Conservation (phyloP, 2,329 filamentous ascomycete species). For the Pseudofabraea citricarpa region DNA sequence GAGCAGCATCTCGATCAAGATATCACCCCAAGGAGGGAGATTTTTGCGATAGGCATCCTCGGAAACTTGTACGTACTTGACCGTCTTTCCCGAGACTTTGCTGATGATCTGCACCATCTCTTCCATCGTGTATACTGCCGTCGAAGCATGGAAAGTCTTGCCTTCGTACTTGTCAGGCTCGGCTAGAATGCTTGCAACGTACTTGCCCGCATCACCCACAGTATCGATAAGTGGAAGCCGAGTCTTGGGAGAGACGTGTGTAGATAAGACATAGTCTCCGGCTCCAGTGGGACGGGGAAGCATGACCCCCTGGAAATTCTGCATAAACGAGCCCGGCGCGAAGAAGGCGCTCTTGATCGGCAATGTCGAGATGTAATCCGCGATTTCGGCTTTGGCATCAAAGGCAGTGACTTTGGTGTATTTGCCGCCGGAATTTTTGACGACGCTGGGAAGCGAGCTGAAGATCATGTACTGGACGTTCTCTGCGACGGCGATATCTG, state of each 20-base stretch:
- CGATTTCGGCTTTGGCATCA: slow-evolving; percentile 27
- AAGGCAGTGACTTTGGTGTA: slow-evolving; percentile 31
- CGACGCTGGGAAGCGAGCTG: slow-evolving; percentile 34
- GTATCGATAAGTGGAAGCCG: slow-evolving; percentile 23
- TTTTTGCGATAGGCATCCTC: background rate
- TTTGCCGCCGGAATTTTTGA: slow-evolving; percentile 29
- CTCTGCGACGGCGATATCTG: slow-evolving; percentile 33
- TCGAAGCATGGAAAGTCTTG: slow-evolving; percentile 39
- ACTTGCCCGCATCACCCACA: slow-evolving; percentile 21
- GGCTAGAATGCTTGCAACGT: slow-evolving; percentile 33
- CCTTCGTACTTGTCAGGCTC: slow-evolving; percentile 38
- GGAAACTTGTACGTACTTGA: slow-evolving; percentile 9
- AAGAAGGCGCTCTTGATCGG: slow-evolving; percentile 40
- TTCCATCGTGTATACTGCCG: slow-evolving; percentile 23
- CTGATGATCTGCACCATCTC: slow-evolving; percentile 5
- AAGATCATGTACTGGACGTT: slow-evolving; percentile 38
- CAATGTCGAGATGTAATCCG: slow-evolving; percentile 30
- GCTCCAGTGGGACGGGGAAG: slow-evolving; percentile 14
- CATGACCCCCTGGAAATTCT: slow-evolving; percentile 32
- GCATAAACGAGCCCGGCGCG: slow-evolving; percentile 41
- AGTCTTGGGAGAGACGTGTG: slow-evolving; percentile 16
- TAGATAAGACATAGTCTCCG: slow-evolving; percentile 12
- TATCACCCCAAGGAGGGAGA: slow-evolving; percentile 8
- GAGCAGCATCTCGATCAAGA: slow-evolving; percentile 17
- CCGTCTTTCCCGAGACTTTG: slow-evolving; percentile 10